Conservation (phyloP, 2,329 filamentous ascomycete species). For the Diaporthe citriasiana region DNA sequence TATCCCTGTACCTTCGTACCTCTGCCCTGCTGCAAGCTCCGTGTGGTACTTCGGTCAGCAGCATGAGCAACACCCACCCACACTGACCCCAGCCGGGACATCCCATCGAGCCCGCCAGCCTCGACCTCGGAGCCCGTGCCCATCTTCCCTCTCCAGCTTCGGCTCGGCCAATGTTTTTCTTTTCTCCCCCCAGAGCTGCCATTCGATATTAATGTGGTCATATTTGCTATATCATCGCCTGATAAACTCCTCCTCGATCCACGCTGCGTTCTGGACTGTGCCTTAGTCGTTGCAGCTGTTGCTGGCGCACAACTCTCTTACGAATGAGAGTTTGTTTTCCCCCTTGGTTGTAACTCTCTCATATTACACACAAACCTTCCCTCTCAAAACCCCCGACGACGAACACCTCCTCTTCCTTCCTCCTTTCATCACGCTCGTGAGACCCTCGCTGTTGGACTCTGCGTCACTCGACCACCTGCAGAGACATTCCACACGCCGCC, state of each 20-base stretch:
- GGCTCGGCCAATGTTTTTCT: constrained; percentile 33
- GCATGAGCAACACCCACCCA: constrained; percentile 2
- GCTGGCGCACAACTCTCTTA: constrained; percentile 24
- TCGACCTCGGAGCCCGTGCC: constrained; percentile 28
- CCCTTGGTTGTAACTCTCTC: constrained; percentile 11
- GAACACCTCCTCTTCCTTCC: neutral
- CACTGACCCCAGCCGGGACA: constrained; percentile 15
- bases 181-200: constrained; percentile 23
- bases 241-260: constrained; percentile 5
- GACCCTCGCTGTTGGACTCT: constrained; percentile 30
- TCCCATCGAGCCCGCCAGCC: constrained; percentile 29
- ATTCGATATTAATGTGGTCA: constrained; percentile 20
- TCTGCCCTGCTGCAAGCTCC: neutral
- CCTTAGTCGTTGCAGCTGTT: constrained; percentile 18
- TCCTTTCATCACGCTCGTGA: constrained; percentile 40
- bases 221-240: constrained; percentile 30
- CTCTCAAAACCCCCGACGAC: neutral
- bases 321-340: constrained; percentile 21
- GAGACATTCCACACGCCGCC: constrained; percentile 23
- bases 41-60: constrained; percentile 32
- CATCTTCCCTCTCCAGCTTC: constrained; percentile 29
- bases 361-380: constrained; percentile 23
- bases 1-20: constrained; percentile 12
- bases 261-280: constrained; percentile 3
- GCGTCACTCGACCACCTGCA: constrained; percentile 26